phyloP scores from a whole-genome alignment of 176 grass and related monocot genomes.

The Phoenix roebelenii region DNA sequence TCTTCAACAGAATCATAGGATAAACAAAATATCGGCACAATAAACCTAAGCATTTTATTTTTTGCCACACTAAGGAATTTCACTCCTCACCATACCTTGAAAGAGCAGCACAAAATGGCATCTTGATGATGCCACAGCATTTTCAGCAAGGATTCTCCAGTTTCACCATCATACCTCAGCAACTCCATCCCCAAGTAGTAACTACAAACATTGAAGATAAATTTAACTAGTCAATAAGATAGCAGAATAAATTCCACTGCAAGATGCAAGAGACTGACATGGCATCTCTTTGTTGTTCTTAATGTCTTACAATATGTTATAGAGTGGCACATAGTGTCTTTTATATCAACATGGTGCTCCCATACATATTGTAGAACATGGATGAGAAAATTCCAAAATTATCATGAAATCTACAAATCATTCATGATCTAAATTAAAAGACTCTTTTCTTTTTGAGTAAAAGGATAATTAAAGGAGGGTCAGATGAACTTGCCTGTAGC shows the following conservation, averaged over 20 bases:
- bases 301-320: too few species aligned
- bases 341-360: too few species aligned
- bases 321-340: too few species aligned
- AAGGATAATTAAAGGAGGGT: not conserved
- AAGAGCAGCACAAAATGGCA: constrained; percentile 84
- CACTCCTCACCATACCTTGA: constrained; percentile 42
- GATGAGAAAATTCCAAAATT: too few species aligned
- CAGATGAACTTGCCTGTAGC: constrained; percentile 62
- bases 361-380: too few species aligned
- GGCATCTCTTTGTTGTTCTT: too few species aligned
- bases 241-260: too few species aligned
- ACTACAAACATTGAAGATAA: constrained; percentile 28
- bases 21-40: too few species aligned
- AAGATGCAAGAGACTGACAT: too few species aligned
- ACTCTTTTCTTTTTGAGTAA: not conserved
- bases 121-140: constrained; percentile 93
- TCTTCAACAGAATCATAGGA: too few species aligned
- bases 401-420: not conserved
- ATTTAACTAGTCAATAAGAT: not conserved
- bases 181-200: constrained; percentile 79
- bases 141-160: constrained; percentile 65
- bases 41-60: too few species aligned
- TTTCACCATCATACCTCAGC: constrained; percentile 46
- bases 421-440: not conserved
- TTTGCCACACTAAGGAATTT: too few species aligned